Evolutionary conservation across 176 grass and related monocot genomes (phyloP), one percentile per base, ranked within the genome.

Genomic region (Carex myosuroides): DNA sequence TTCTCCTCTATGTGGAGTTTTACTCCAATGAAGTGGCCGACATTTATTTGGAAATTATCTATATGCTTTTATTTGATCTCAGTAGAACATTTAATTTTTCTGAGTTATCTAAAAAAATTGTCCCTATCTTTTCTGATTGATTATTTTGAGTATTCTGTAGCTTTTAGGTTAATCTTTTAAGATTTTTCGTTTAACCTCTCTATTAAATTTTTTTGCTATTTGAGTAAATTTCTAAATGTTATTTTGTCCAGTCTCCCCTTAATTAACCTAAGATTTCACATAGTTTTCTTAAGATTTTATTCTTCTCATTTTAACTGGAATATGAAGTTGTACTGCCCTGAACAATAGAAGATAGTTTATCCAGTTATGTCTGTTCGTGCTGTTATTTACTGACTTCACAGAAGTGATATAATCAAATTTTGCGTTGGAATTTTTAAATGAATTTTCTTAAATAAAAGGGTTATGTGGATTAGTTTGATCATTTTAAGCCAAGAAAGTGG

Each of bases 1-100:
- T 62, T 85, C 83, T 85, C 62, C 82, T 62, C 22, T 52, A 64
- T 71, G 64, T 81, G 87, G 87, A 88, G 52, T 81, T 84, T 81
- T 82, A 81, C 83, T 88, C 87, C 64, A 85, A 85, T 85, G 87
- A 81, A 64, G 82, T 84, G 61, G 86, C 52, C 9, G 73, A 80
- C 55, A 80, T 60, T 81, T 13, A 32, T 83, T 63, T 81, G 18
- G 10, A 64, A 81, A 22, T 22, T 3, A 22, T 46, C 1, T 6
- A 46, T 81, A 13, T 29, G 70, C 50, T 74, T 13, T 74, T 74
- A 13, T 10, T 52, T 74, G 21, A 74, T 74, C 42, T 74, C 44
- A 26, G 44, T 52, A 26, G 20, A 67, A 67, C 11, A 74, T 13
- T 0, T 24, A 53, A 53, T 14, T 12, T 11, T 46, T 74, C 11